A percentile compares a stretch with the other conserved stretches of the same genome.
Evolutionary conservation across 305 asterid genomes (phyloP).

Genomic region (Fraxinus sp.): DNA sequence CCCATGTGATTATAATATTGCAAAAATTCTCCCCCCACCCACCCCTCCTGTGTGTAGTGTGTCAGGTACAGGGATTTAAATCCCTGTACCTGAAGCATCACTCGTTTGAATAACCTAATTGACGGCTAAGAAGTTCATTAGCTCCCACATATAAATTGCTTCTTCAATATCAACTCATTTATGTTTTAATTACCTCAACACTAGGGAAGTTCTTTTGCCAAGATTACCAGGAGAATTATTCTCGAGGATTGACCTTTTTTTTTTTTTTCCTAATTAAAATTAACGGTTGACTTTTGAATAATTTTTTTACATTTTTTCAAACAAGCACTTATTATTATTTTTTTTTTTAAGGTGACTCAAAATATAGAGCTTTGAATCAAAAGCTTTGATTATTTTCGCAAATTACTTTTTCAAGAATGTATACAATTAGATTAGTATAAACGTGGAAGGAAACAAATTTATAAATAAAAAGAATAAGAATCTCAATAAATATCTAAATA

Average conservation of each 20-base stretch:
- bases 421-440: neutral
- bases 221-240: neutral
- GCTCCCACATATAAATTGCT: neutral
- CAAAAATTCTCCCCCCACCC: no score
- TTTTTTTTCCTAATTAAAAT: no score
- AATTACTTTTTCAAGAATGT: no score
- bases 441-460: neutral
- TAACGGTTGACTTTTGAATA: neutral
- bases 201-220: neutral
- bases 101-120: no score
- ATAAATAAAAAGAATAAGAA: no score
- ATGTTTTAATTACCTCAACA: neutral
- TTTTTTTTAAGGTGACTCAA: neutral
- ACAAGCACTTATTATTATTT: neutral
- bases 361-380: neutral
- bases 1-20: no score
- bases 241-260: neutral
- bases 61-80: no score
- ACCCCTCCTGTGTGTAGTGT: no score
- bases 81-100: no score
- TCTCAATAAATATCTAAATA: neutral
- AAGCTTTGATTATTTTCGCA: no score
- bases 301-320: neutral
- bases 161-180: neutral
- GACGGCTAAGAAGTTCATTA: neutral